These are phyloP conservation scores for Globisporangium spinosum DNA, from an alignment of 352 stramenopile genomes.

Conservation along the genomic window DNA sequence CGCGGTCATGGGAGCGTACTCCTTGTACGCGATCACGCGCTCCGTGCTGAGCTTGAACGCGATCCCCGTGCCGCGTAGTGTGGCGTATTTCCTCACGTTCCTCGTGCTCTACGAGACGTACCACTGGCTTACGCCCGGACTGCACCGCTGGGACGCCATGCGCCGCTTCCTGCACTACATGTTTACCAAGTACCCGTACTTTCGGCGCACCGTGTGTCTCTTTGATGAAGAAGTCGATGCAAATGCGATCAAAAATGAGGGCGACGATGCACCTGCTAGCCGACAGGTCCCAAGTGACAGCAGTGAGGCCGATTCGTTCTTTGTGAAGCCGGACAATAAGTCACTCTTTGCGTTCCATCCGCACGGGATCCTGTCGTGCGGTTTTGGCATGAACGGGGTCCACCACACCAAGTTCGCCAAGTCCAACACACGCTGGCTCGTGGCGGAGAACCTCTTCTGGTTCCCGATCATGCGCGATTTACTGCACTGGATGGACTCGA, in stretches of 20 bases:
- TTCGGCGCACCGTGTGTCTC: constrained; percentile 24
- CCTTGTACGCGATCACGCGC: constrained; percentile 18
- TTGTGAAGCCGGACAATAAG: constrained; percentile 15
- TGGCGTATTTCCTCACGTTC: constrained; percentile 31
- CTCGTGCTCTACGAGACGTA: constrained; percentile 44
- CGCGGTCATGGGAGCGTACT: constrained; percentile 21
- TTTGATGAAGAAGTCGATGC: constrained; percentile 19
- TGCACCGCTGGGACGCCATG: constrained; percentile 27
- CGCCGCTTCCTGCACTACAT: constrained; percentile 21
- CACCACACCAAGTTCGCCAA: constrained; percentile 46
- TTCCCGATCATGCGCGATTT: constrained; percentile 68
- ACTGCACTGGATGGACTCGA: constrained; percentile 66
- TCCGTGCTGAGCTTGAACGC: constrained; percentile 19
- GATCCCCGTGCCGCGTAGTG: constrained; percentile 13
- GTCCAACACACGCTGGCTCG: constrained; percentile 54
- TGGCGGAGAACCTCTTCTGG: constrained; percentile 65
- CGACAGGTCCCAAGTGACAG: background rate
- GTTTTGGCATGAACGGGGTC: constrained; percentile 50
- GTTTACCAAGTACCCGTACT: constrained; percentile 33
- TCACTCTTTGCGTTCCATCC: constrained; percentile 57
- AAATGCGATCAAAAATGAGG: background rate
- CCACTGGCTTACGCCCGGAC: constrained; percentile 24
- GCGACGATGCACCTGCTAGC: background rate
- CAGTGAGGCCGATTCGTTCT: background rate
- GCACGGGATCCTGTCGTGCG: constrained; percentile 58